phyloP scores from a whole-genome alignment of 768 basidiomycete genomes.

The Termitomyces sp. region DNA sequence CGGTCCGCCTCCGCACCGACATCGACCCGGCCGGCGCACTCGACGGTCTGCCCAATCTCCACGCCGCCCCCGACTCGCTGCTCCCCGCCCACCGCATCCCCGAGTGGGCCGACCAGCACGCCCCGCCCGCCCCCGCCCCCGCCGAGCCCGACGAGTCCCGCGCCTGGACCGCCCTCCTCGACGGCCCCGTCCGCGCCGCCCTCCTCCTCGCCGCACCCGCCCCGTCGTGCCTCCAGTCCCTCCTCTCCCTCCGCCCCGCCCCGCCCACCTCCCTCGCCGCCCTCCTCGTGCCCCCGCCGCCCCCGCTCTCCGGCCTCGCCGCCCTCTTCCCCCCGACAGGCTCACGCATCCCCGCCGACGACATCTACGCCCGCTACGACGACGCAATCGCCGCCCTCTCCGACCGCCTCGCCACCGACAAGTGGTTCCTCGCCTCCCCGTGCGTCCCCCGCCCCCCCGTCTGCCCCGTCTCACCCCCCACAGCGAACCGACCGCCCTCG shows the following conservation, averaged over 20 bases:
- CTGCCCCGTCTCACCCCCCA: background rate
- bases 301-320: conserved; percentile 64
- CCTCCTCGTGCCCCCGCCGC: conserved; percentile 57
- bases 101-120: conserved; percentile 51
- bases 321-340: conserved; percentile 61
- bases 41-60: conserved; percentile 67
- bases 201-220: conserved; percentile 54
- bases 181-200: conserved; percentile 72
- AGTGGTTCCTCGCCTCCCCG: conserved; percentile 79
- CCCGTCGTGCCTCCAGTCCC: conserved; percentile 32
- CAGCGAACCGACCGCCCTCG: conserved; percentile 74
- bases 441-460: conserved; percentile 20
- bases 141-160: conserved; percentile 71
- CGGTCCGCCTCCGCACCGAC: conserved; percentile 60
- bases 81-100: conserved; percentile 66
- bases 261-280: conserved; percentile 36
- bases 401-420: conserved; percentile 68
- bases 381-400: conserved; percentile 73
- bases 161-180: conserved; percentile 79
- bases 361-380: conserved; percentile 53
- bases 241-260: conserved; percentile 32
- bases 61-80: conserved; percentile 47
- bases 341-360: conserved; percentile 42
- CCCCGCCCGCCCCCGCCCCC: conserved; percentile 32
- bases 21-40: conserved; percentile 65